These are phyloP conservation scores for Podospora comata DNA, from an alignment of 495 filamentous ascomycete genomes.

Conservation along the genomic window DNA sequence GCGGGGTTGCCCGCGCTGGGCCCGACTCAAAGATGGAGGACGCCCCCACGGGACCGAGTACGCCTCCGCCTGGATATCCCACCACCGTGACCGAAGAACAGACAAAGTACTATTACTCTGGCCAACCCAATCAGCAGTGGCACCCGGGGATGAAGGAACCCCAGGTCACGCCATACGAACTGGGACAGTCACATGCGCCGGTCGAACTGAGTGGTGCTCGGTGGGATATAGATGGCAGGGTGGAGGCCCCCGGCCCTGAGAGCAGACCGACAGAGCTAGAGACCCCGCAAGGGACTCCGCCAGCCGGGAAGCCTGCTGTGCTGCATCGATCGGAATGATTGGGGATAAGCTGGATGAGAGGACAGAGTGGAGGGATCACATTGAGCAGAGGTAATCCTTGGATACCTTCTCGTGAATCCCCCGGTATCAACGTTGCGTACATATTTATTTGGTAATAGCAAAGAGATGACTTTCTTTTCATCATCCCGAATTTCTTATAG, in stretches of 20 bases:
- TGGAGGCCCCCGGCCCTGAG: not conserved
- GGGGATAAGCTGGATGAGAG: not conserved
- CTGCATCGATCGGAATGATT: not conserved
- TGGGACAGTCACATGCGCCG: not conserved
- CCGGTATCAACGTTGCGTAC: too few species aligned
- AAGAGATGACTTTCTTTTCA: too few species aligned
- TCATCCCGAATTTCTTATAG: too few species aligned
- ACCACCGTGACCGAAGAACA: not conserved
- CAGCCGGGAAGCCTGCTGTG: not conserved
- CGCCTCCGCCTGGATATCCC: not conserved
- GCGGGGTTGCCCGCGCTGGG: not conserved
- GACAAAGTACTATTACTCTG: not conserved
- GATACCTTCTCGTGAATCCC: too few species aligned
- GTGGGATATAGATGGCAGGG: not conserved
- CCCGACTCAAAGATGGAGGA: not conserved
- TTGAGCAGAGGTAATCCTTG: too few species aligned
- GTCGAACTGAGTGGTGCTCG: not conserved
- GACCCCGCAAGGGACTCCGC: not conserved
- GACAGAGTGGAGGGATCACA: not conserved
- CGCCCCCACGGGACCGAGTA: not conserved
- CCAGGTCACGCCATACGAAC: not conserved
- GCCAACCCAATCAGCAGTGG: not conserved
- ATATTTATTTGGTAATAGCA: too few species aligned
- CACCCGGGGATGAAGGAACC: not conserved
- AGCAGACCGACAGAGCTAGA: not conserved